A percentile compares a stretch with the other conserved stretches of the same genome.
Conservation (phyloP, 305 asterid genomes). For the Ajuga reptans region DNA sequence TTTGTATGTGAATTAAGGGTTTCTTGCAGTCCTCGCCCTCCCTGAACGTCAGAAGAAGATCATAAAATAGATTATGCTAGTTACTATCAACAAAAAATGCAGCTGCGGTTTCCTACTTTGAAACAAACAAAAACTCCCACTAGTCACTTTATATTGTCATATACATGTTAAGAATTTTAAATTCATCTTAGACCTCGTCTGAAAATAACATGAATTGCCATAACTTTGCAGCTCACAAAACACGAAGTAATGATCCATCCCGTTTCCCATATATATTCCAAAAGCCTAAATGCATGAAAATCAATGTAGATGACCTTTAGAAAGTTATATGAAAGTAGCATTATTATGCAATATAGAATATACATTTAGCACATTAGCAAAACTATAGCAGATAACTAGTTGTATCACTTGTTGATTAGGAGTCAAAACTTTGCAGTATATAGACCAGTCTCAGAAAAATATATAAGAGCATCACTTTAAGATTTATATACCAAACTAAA, state of each 20-base stretch:
- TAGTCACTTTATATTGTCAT: not conserved
- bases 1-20: slow-evolving; percentile 69
- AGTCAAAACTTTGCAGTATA: not conserved
- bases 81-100: not conserved
- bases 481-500: not conserved
- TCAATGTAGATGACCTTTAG: not conserved
- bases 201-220: not conserved
- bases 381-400: not conserved
- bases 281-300: not conserved
- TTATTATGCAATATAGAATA: not conserved
- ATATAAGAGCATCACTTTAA: not conserved
- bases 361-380: not conserved
- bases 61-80: not conserved
- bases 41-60: slow-evolving; percentile 45
- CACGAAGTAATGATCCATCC: not conserved
- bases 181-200: not conserved
- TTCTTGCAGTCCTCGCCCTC: slow-evolving; percentile 70
- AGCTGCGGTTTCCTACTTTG: not conserved
- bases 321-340: not conserved
- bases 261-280: not conserved
- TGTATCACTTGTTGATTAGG: not conserved
- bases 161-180: not conserved
- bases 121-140: not conserved
- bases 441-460: not conserved
- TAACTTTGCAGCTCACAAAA: not conserved